These are phyloP conservation scores for Salix arbutifolia DNA, from an alignment of 345 rosid genomes.

Conservation along the genomic window DNA sequence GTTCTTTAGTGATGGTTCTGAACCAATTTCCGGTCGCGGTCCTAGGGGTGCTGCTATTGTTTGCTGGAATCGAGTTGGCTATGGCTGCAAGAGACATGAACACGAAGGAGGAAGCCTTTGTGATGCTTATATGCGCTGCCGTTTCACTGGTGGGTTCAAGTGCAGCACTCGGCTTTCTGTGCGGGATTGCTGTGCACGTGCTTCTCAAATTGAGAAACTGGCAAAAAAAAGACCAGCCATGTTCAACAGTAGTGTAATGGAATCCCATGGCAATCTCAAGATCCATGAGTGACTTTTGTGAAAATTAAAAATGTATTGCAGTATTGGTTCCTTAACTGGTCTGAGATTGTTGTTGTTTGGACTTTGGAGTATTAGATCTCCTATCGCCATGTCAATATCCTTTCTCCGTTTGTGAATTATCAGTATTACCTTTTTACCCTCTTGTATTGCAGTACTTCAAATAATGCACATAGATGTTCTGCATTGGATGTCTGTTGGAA, in stretches of 20 bases:
- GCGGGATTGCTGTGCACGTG: constrained; percentile 51
- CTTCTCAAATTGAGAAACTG: constrained; percentile 49
- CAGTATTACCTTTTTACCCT: too few relatives aligned
- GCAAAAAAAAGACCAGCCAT: not conserved
- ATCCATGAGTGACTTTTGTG: not conserved
- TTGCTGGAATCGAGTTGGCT: constrained; percentile 79
- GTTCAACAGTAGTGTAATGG: constrained; percentile 3
- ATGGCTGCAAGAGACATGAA: constrained; percentile 77
- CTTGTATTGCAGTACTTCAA: too few relatives aligned
- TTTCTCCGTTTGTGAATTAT: not conserved
- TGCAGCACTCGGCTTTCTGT: constrained; percentile 77
- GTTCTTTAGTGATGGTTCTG: constrained; percentile 59
- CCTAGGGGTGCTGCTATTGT: constrained; percentile 60
- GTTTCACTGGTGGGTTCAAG: constrained; percentile 67
- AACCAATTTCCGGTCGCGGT: constrained; percentile 74
- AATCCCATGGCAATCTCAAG: constrained; percentile 2
- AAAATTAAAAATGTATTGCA: not conserved
- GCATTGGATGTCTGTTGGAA: not conserved
- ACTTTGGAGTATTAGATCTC: not conserved
- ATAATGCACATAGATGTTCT: not conserved
- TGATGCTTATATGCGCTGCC: constrained; percentile 63
- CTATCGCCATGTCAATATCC: not conserved
- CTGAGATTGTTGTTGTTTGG: not conserved
- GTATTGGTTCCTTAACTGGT: too few relatives aligned
- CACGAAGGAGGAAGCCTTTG: constrained; percentile 67